Evolutionary conservation across 1,284 basidiomycete species (phyloP), one percentile per base, ranked within the genome.

Genomic region (Leccinum huronense): DNA sequence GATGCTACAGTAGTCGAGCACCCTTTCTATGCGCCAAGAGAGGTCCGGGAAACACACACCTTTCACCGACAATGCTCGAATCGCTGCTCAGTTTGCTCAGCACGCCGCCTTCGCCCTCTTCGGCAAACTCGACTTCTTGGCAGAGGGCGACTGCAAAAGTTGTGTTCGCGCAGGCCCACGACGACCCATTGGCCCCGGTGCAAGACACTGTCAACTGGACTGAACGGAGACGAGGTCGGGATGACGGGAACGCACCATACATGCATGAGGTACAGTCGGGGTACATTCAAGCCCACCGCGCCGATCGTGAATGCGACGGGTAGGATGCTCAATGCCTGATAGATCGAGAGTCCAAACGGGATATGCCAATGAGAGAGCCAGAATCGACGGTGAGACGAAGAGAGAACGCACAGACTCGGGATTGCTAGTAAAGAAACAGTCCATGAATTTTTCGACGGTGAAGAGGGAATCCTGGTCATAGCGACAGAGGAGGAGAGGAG

Each of bases 61-160:
- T 93, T 79, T 98, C 97, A 51, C 97, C 97, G 54, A 99, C 93
- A 66, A 99, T 93, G 72, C 89, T 94, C 10, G 94, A 93, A 75
- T 99, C 97, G 6, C 92, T 90, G 65, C 92, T 95, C 51, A 99
- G 83, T 56, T 97, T 81, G 73, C 94, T 96, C 53, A 98, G 82
- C 10, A 98, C 92, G 74, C 99, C 97, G 14, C 97, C 97, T 64
- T 96, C 95, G 1, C 94, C 94, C 57, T 87, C 87, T 77, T 98
- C 95, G 3, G 97, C 93, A 73, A 88, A 95, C 74, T 96, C 93
- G 34, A 97, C 91, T 74, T 97, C 96, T 77, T 98, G 96, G 56
- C 83, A 83, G 16, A 98, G 80, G 2, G 94, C 87, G 13, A 91
- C 91, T n/a, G 84, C 80, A 74, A 95, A 99, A 5, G 92, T 33